A percentile compares a stretch with the other conserved stretches of the same genome.
These are phyloP conservation scores for Boletales sp. DNA, from an alignment of 768 basidiomycete genomes.

Conservation along the genomic window DNA sequence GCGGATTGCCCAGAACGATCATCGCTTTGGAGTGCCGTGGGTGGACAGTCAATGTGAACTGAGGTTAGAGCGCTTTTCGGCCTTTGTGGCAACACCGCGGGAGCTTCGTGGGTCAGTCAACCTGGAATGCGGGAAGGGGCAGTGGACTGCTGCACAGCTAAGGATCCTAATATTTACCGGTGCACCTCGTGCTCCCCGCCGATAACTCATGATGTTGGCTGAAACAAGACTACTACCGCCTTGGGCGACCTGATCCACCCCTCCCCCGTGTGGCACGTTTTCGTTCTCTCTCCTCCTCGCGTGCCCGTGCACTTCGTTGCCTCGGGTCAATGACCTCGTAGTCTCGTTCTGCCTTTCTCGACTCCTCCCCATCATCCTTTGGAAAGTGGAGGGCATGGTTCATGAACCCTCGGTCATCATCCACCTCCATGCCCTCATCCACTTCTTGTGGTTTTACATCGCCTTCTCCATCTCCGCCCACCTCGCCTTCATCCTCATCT, in stretches of 20 bases:
- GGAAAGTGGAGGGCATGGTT: constrained; percentile 70
- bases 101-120: too few relatives aligned
- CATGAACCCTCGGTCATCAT: constrained; percentile 74
- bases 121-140: neutral
- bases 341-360: constrained; percentile 72
- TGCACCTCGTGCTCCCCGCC: neutral
- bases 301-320: constrained; percentile 65
- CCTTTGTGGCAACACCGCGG: too few relatives aligned
- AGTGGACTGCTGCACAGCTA: neutral
- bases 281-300: constrained; percentile 73
- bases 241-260: constrained; percentile 16
- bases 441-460: constrained; percentile 26
- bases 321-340: constrained; percentile 90
- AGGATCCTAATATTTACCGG: neutral
- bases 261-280: constrained; percentile 37
- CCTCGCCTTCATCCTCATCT: constrained; percentile 16
- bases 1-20: too few relatives aligned
- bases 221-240: constrained; percentile 17
- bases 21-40: too few relatives aligned
- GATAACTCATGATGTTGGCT: neutral
- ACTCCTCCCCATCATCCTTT: constrained; percentile 76
- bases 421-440: constrained; percentile 66
- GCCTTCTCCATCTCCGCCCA: constrained; percentile 8
- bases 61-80: too few relatives aligned
- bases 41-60: too few relatives aligned